Evolutionary conservation across 73 alveolate genomes (phyloP).

Genomic region (Tetrahymena borealis): DNA sequence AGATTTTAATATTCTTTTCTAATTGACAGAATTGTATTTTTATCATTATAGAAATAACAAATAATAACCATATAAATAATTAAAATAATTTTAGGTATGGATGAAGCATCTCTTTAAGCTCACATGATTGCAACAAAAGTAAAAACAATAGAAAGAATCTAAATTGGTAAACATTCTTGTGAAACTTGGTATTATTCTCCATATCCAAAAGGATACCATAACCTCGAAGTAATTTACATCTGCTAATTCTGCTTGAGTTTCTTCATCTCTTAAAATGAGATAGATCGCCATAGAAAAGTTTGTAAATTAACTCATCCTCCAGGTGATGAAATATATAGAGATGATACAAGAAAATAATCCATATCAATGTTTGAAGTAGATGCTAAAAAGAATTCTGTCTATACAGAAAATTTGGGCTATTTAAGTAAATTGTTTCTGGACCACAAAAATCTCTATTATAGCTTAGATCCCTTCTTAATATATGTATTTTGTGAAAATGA

Average conservation of each 20-base stretch:
- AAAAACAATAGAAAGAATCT: conserved; percentile 74
- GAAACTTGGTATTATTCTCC: conserved; percentile 97
- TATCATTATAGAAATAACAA: not conserved
- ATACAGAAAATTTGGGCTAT: conserved; percentile 94
- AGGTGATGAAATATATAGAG: conserved; percentile 96
- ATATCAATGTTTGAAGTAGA: conserved; percentile 96
- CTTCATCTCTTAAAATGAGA: conserved; percentile 50
- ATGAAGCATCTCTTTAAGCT: conserved; percentile 51
- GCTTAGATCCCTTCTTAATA: conserved; percentile 92
- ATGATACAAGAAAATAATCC: conserved; percentile 49
- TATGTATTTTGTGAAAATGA: conserved; percentile 90
- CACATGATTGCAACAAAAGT: conserved; percentile 87
- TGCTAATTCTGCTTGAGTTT: conserved; percentile 79
- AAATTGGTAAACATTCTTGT: conserved; percentile 72
- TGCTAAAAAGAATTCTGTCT: conserved; percentile 75
- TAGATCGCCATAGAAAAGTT: conserved; percentile 54
- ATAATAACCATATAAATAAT: not conserved
- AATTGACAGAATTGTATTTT: no score
- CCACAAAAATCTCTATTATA: conserved; percentile 90
- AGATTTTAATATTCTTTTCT: no score
- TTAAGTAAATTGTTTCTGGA: conserved; percentile 92
- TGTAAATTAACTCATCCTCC: conserved; percentile 82
- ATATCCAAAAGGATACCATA: conserved; percentile 86
- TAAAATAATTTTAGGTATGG: conserved; percentile 60
- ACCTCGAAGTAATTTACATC: conserved; percentile 66